A percentile compares a stretch with the other conserved stretches of the same genome.
phyloP scores from a whole-genome alignment of 2,329 filamentous ascomycete species.

The Pyrenophora teres region DNA sequence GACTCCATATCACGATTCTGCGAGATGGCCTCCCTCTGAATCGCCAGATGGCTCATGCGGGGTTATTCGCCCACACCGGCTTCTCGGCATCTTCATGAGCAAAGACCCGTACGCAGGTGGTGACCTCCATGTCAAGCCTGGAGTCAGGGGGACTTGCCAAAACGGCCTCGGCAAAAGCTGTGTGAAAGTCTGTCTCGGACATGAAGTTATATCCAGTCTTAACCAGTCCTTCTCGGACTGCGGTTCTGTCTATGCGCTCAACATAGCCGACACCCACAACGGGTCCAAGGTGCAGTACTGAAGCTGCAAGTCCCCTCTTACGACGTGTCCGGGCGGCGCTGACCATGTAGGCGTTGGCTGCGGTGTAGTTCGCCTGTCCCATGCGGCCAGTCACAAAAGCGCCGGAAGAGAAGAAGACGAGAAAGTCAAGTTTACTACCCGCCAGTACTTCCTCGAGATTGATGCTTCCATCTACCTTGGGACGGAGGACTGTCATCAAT shows the following conservation, averaged over 20 bases:
- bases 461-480: constrained; percentile 28
- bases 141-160: constrained; percentile 6
- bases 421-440: constrained; percentile 29
- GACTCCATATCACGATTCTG: too few species aligned
- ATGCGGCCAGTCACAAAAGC: constrained; percentile 13
- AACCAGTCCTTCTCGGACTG: too few species aligned
- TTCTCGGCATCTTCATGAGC: too few species aligned
- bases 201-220: background rate
- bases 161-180: constrained; percentile 13
- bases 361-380: constrained; percentile 54
- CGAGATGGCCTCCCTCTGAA: too few species aligned
- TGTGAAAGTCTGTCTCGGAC: constrained; percentile 23
- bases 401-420: constrained; percentile 39
- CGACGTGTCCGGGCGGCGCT: constrained; percentile 46
- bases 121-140: too few species aligned
- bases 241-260: too few species aligned
- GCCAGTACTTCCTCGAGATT: constrained; percentile 24
- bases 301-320: constrained; percentile 25
- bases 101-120: too few species aligned
- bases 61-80: too few species aligned
- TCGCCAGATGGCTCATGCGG: too few species aligned
- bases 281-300: background rate
- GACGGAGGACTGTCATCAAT: too few species aligned
- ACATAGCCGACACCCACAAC: constrained; percentile 15
- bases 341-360: constrained; percentile 51